These are phyloP conservation scores for Microdochium bolleyi DNA, from an alignment of 2,329 filamentous ascomycete genomes.

Conservation along the genomic window DNA sequence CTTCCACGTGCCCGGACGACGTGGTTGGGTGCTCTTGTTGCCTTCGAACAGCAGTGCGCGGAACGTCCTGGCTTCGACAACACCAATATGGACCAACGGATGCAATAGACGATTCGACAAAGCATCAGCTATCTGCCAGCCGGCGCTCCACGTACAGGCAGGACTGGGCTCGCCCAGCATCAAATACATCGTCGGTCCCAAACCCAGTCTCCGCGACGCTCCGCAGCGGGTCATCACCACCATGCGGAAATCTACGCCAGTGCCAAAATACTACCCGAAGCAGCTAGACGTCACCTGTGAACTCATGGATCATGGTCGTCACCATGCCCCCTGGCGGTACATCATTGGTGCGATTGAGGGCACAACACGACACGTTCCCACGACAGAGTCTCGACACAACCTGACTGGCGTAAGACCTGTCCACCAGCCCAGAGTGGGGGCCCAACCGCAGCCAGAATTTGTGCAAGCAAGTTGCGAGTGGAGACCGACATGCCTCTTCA, in stretches of 20 bases:
- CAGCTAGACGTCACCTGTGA: neutral
- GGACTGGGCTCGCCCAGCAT: neutral
- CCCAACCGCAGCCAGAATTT: neutral
- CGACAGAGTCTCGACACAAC: neutral
- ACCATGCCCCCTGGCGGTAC: neutral
- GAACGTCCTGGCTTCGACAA: neutral
- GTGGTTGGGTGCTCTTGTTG: no score
- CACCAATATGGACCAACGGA: neutral
- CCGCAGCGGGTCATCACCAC: neutral
- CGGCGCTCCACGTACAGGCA: no score
- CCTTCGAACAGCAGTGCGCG: neutral
- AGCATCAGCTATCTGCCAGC: no score
- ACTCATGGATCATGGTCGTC: neutral
- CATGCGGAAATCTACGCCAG: no score
- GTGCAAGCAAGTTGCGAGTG: neutral
- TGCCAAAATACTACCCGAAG: neutral
- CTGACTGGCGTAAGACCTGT: neutral
- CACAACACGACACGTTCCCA: neutral
- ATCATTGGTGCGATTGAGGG: neutral
- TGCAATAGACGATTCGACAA: neutral
- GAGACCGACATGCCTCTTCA: neutral
- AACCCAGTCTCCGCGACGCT: neutral
- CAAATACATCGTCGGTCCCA: neutral
- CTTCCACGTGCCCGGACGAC: no score
- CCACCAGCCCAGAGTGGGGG: neutral